phyloP scores from a whole-genome alignment of 225 moss, liverwort and hornwort species.

The Climacium dendroides region DNA sequence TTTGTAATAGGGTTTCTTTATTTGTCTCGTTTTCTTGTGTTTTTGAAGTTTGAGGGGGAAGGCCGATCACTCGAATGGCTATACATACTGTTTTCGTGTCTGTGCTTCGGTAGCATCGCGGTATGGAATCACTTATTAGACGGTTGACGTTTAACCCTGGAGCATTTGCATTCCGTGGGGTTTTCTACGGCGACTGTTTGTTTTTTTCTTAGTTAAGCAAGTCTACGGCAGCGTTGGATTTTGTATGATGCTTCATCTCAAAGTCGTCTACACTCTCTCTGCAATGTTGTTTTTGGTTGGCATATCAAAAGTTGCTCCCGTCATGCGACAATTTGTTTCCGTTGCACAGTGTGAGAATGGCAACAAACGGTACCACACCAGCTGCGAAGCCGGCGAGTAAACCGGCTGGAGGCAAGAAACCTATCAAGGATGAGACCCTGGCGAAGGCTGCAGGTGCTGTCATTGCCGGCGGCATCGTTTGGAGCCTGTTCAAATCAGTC shows the following conservation, averaged over 20 bases:
- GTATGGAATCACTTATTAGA: not conserved
- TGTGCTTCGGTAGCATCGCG: not conserved
- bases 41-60: not conserved
- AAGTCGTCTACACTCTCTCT: not conserved
- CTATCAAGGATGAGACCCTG: constrained; percentile 22
- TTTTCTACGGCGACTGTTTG: not conserved
- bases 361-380: not conserved
- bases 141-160: not conserved
- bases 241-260: not conserved
- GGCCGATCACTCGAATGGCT: not conserved
- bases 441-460: constrained; percentile 42
- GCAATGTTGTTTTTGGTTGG: not conserved
- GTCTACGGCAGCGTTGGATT: not conserved
- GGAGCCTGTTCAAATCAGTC: constrained; percentile 38
- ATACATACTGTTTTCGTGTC: not conserved
- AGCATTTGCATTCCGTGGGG: not conserved
- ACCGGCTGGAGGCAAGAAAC: constrained; percentile 8
- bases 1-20: not conserved
- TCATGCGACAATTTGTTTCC: not conserved
- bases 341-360: constrained; percentile 1
- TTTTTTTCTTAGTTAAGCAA: not conserved
- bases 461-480: constrained; percentile 28
- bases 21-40: not conserved
- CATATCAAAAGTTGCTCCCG: not conserved
- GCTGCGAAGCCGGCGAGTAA: not conserved